phyloP scores from a whole-genome alignment of 2,329 filamentous ascomycete species.

The Colletotrichum siamense region DNA sequence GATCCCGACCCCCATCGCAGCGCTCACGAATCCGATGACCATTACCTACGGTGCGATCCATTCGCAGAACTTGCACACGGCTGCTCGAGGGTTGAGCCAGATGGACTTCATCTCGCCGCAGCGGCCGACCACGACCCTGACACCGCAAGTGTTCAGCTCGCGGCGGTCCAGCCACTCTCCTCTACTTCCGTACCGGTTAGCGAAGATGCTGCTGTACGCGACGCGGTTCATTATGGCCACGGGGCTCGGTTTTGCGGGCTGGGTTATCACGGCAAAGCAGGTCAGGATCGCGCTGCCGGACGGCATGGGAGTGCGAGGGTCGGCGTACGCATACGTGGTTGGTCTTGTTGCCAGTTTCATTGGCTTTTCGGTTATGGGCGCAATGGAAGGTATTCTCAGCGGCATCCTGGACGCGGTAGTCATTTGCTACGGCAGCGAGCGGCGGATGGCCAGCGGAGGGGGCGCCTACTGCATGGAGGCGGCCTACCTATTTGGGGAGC shows the following conservation, averaged over 20 bases:
- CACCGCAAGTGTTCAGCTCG: constrained; percentile 55
- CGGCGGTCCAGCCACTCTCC: constrained; percentile 31
- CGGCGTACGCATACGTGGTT: constrained; percentile 92
- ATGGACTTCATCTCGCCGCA: constrained; percentile 80
- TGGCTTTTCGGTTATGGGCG: constrained; percentile 90
- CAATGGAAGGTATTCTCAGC: constrained; percentile 87
- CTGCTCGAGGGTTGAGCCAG: constrained; percentile 80
- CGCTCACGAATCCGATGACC: constrained; percentile 88
- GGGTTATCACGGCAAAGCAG: constrained; percentile 89
- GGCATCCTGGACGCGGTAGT: constrained; percentile 88
- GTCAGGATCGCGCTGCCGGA: constrained; percentile 66
- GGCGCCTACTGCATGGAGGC: constrained; percentile 92
- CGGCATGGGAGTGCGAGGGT: constrained; percentile 69
- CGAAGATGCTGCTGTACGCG: constrained; percentile 89
- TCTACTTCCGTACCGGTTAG: constrained; percentile 86
- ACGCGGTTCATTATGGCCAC: constrained; percentile 91
- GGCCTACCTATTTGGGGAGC: constrained; percentile 82
- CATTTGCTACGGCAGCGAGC: constrained; percentile 94
- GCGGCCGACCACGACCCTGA: constrained; percentile 75
- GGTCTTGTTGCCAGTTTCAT: constrained; percentile 92
- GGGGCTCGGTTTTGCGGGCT: constrained; percentile 91
- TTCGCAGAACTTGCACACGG: constrained; percentile 79
- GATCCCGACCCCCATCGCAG: constrained; percentile 83
- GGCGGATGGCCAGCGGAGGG: constrained; percentile 68
- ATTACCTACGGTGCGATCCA: constrained; percentile 95